Evolutionary conservation across 1,284 basidiomycete genomes (phyloP).

Genomic region (Malassezia arunalokei): DNA sequence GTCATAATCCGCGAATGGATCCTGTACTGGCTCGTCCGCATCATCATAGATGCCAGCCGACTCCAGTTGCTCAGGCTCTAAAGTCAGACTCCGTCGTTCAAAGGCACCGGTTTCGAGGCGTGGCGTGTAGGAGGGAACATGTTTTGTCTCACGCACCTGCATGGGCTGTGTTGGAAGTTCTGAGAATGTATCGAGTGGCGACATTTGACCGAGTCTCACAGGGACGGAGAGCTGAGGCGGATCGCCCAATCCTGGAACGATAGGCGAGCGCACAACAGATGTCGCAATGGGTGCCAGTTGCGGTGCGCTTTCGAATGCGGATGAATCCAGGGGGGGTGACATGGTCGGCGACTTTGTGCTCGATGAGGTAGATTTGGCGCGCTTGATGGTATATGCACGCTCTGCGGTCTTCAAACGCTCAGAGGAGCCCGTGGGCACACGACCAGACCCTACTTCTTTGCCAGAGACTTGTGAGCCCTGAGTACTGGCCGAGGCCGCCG

Average conservation of each 20-base stretch:
- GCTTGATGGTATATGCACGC: not conserved
- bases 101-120: not conserved
- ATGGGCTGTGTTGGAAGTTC: not conserved
- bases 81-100: not conserved
- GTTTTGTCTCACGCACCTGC: not conserved
- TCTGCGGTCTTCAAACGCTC: not conserved
- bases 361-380: not conserved
- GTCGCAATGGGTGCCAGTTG: not conserved
- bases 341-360: not conserved
- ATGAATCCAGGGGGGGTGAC: not conserved
- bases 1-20: conserved; percentile 8
- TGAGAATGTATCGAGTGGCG: not conserved
- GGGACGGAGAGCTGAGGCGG: not conserved
- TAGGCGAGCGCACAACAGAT: not conserved
- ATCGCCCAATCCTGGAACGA: not conserved
- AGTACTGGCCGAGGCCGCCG: not conserved
- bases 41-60: conserved; percentile 12
- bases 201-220: not conserved
- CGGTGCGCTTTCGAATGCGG: not conserved
- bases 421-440: not conserved
- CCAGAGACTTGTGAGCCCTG: too few species aligned
- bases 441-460: not conserved
- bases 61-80: not conserved
- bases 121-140: not conserved
- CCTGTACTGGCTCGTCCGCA: conserved; percentile 10